These are phyloP conservation scores for Solanum appendiculatum DNA, from an alignment of 257 asterid genomes.

Conservation along the genomic window DNA sequence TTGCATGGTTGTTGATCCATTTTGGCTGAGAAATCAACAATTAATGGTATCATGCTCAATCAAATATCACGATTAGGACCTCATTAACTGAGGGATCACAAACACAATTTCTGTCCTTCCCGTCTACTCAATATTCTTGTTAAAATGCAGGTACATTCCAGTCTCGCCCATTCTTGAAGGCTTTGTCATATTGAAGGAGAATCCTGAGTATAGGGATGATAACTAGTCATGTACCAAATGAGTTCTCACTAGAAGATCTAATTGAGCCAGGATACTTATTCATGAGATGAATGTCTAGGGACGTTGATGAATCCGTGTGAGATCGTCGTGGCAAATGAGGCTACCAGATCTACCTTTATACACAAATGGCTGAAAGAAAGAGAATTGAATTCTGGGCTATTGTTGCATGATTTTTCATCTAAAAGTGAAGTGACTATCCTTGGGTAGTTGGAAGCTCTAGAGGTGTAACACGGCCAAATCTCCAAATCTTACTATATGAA, in stretches of 20 bases:
- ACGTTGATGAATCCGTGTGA: neutral
- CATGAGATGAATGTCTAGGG: neutral
- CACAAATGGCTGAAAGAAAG: neutral
- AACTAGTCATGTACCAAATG: neutral
- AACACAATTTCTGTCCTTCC: neutral
- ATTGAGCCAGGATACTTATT: neutral
- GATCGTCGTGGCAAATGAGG: neutral
- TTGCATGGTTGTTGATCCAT: too few species aligned
- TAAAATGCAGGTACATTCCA: conserved; percentile 61
- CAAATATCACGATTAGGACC: too few species aligned
- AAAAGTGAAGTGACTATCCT: neutral
- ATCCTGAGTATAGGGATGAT: conserved; percentile 79
- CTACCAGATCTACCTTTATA: neutral
- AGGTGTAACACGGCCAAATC: neutral
- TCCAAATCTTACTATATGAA: neutral
- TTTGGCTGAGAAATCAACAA: neutral
- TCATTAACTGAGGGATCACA: neutral
- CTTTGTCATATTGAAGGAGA: conserved; percentile 81
- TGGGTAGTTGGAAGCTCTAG: neutral
- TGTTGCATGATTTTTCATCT: neutral
- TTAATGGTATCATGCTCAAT: too few species aligned
- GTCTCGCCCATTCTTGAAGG: conserved; percentile 92
- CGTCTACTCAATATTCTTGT: neutral
- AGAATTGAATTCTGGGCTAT: neutral
- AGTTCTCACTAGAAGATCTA: neutral